Base-by-base conservation (phyloP, 306 rosid species). In the Hylodesmum podocarpum region DNA sequence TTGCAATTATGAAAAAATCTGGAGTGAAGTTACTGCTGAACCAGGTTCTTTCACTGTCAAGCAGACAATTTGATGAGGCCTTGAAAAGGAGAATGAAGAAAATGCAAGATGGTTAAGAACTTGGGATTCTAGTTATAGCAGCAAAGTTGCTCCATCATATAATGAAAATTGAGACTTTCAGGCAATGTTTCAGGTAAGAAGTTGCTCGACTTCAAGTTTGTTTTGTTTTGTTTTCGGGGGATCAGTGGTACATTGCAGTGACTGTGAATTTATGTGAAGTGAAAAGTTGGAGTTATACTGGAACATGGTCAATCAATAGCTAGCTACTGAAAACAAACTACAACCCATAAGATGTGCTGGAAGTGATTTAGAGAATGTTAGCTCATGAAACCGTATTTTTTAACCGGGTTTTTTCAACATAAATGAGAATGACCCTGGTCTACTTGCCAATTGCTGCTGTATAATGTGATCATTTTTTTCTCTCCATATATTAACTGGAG, bases 31-130 rank as follows among this genome's bases (percentile, higher is more conserved):
- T 92, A 70, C 89, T 89, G 67, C 83, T 95, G 76, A 92, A 89
- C 85, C 96, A 95, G 84, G 84, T 89, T 77, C 84, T 92, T 34
- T 89, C 98, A 2, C 82, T 86, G 12, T 91, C 97, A 11, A 43
- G 77, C 47, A 63, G 72, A 25, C 61, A 92, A 54, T 92, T 89
- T 37, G 92, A 81, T 0, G 72, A 70, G 83, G 78, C 78, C 16
- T 72, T 92, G 71, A 51, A 73, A 61, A 91, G 82, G 86, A 92
- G 92, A 78, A 25, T 55, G 34, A 55, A 55, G n/a, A 55, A 55
- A 55, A 19, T 90, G 58, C 63, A 61, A 65, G 21, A 63, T 67
- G 77, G 67, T 24, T 37, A 77, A n/a, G n/a, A n/a, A n/a, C n/a
- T n/a, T n/a, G n/a, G 66, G 81, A 50, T 81, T 66, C 69, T 78